A percentile compares a stretch with the other conserved stretches of the same genome.
phyloP scores from a whole-genome alignment of 2,329 filamentous ascomycete genomes.

The Colletotrichum phormii region DNA sequence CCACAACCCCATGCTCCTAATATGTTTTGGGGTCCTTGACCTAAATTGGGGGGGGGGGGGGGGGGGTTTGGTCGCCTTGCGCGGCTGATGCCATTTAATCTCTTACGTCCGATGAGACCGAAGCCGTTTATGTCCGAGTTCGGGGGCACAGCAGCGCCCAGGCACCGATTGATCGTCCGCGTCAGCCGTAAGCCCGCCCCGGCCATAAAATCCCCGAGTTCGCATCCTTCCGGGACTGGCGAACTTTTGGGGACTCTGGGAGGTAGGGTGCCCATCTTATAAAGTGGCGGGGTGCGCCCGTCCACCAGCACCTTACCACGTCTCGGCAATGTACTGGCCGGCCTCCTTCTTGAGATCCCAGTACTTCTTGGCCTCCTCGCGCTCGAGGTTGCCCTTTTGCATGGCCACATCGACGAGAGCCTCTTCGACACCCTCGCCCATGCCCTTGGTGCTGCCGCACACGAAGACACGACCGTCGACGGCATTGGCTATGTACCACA shows the following conservation, averaged over 20 bases:
- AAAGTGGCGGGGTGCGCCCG: not conserved
- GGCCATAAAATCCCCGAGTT: not conserved
- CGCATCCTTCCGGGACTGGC: constrained; percentile 1
- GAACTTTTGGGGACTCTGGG: not conserved
- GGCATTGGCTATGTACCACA: constrained; percentile 97
- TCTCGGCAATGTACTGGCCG: constrained; percentile 94
- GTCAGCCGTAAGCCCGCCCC: constrained; percentile 13
- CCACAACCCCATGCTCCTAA: not conserved
- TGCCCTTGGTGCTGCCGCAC: constrained; percentile 93
- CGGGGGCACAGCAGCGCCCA: not conserved
- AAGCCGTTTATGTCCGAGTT: constrained; percentile 25
- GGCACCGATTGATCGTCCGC: constrained; percentile 14
- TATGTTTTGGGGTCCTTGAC: not conserved
- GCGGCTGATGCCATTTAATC: constrained; percentile 1
- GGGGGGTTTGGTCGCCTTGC: too few species aligned
- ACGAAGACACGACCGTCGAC: constrained; percentile 97
- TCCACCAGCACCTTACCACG: constrained; percentile 59
- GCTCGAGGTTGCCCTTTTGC: constrained; percentile 88
- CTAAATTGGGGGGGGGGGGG: too few species aligned
- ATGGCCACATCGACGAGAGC: constrained; percentile 92
- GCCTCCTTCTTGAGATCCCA: constrained; percentile 93
- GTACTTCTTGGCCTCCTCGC: constrained; percentile 85
- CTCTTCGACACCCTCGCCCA: constrained; percentile 95
- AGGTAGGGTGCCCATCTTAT: not conserved
- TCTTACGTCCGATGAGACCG: constrained; percentile 29